Conservation (phyloP, 768 basidiomycete species). For the Leccinum truebloodii region DNA sequence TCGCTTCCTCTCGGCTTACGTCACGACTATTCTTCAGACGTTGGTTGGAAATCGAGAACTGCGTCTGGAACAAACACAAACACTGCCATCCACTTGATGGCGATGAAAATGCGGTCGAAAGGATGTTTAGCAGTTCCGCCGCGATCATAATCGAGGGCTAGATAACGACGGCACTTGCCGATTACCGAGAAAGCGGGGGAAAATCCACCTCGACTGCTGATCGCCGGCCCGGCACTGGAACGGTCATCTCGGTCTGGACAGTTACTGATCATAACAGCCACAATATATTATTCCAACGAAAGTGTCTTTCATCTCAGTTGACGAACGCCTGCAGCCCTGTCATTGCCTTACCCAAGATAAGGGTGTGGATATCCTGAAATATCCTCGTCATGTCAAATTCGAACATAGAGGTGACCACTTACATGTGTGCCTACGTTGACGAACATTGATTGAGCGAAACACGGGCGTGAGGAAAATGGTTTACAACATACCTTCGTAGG, state of each 20-base stretch:
- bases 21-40: background rate
- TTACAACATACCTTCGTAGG: constrained; percentile 74
- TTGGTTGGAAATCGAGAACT: background rate
- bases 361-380: constrained; percentile 81
- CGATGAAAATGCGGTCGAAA: background rate
- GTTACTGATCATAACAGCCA: background rate
- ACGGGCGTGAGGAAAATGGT: background rate
- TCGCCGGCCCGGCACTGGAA: background rate
- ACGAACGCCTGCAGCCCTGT: constrained; percentile 88
- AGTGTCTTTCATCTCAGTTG: constrained; percentile 38
- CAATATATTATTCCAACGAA: background rate
- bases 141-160: background rate
- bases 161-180: background rate
- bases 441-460: constrained; percentile 8
- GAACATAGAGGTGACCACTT: constrained; percentile 22
- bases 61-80: background rate
- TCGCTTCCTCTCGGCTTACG: background rate
- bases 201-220: background rate
- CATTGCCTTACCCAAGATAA: constrained; percentile 91
- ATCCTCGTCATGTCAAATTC: constrained; percentile 7
- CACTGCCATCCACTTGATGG: background rate
- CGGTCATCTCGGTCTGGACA: background rate
- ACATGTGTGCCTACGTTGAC: constrained; percentile 56
- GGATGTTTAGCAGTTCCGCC: background rate
- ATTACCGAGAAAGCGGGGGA: background rate